Percentiles rank a stretch among this genome's conserved stretches.
Conservation (phyloP, 805 yeast species). For the Cyberlindnera mississippiensis region DNA sequence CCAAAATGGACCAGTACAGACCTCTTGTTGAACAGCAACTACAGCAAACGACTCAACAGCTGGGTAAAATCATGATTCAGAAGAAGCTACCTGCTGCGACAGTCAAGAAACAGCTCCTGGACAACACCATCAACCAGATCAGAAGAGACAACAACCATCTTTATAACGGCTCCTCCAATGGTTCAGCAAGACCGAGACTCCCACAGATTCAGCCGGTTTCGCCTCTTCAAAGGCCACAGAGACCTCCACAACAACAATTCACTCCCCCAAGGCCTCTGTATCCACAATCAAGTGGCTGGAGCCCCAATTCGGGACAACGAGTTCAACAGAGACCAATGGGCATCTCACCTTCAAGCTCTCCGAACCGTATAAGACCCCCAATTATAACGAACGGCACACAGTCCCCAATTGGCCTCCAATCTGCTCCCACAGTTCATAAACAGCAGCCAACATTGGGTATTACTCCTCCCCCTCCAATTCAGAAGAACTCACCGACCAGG, state of each 20-base stretch:
- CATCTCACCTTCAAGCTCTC: slow-evolving; percentile 2
- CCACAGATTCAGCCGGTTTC: slow-evolving; percentile 5
- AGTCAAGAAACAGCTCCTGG: slow-evolving; percentile 23
- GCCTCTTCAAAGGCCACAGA: slow-evolving; percentile 3
- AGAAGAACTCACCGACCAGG: not conserved
- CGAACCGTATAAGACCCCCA: slow-evolving; percentile 1
- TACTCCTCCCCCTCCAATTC: not conserved
- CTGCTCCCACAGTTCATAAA: no score
- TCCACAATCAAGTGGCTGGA: no score
- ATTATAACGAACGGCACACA: no score
- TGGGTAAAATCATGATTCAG: slow-evolving; percentile 14
- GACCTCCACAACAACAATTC: slow-evolving; percentile 5
- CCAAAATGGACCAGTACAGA: slow-evolving; percentile 66
- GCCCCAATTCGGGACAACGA: not conserved
- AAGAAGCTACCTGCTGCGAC: slow-evolving; percentile 23
- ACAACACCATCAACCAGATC: slow-evolving; percentile 25
- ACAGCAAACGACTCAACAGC: slow-evolving; percentile 16
- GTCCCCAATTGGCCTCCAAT: no score
- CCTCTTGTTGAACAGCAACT: slow-evolving; percentile 31
- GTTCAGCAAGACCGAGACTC: slow-evolving; percentile 7
- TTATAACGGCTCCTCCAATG: slow-evolving; percentile 8
- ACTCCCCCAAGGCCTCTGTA: slow-evolving; percentile 5
- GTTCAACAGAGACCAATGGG: not conserved
- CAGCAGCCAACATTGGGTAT: not conserved
- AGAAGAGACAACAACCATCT: slow-evolving; percentile 17